Percentiles rank a stretch among this genome's conserved stretches.
phyloP scores from a whole-genome alignment of 768 basidiomycete genomes.

The Thelephora aurantiotincta region DNA sequence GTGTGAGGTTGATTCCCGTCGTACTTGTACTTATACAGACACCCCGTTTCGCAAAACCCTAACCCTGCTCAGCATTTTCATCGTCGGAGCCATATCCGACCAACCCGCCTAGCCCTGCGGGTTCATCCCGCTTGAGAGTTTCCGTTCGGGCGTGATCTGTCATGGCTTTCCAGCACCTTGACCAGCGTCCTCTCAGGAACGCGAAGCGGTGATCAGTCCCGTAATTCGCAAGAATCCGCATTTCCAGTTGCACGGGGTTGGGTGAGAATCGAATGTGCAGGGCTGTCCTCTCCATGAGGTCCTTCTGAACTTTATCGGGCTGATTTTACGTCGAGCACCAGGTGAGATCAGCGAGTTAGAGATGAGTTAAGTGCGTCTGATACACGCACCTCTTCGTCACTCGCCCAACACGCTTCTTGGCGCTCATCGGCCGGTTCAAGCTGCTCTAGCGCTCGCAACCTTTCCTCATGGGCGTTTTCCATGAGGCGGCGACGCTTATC shows the following conservation, averaged over 20 bases:
- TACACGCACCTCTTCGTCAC: conserved; percentile 55
- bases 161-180: conserved; percentile 40
- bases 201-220: conserved; percentile 66
- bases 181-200: conserved; percentile 71
- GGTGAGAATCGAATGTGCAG: conserved; percentile 51
- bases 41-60: not conserved
- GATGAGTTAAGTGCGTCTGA: not conserved
- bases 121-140: conserved; percentile 12
- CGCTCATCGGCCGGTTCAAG: conserved; percentile 9
- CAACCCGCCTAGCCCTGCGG: conserved; percentile 28
- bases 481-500: conserved; percentile 54
- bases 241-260: conserved; percentile 72
- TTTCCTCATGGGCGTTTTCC: conserved; percentile 44
- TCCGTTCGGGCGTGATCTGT: conserved; percentile 31
- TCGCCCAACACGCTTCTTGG: conserved; percentile 43
- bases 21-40: not conserved
- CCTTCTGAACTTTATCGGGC: conserved; percentile 45
- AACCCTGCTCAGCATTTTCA: conserved; percentile 12
- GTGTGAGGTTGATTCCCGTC: not conserved
- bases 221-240: conserved; percentile 81
- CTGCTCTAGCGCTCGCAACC: conserved; percentile 41
- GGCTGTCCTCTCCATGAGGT: conserved; percentile 68
- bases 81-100: conserved; percentile 35
- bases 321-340: conserved; percentile 12
- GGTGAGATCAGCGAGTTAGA: not conserved